Base-by-base conservation (phyloP, 441 rosid species). In the Populus hybrid region DNA sequence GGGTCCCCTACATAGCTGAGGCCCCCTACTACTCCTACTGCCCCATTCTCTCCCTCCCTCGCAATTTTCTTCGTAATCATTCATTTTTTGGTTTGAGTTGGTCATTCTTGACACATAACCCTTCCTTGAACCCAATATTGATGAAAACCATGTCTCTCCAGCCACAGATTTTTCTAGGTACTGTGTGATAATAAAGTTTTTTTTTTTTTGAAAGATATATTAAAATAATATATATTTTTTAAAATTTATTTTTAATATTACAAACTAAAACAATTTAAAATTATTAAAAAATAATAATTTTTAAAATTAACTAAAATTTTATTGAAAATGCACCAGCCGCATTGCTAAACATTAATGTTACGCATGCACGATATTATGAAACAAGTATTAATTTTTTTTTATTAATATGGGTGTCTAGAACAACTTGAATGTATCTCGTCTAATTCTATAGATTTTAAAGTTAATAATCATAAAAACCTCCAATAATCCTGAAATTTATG, bases 381-480 rank as follows among this genome's bases (percentile, higher is more conserved):
- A 34, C 7, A 1, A 0, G 2, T 0, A 34, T 34, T 34, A 6
- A 34, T 32, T 34, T 34, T 32, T 24, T 34, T 34, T 6, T 34
- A 34, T 34, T 34, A 6, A 34, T 0, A 5, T 6, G 0, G 0
- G 0, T 34, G 1, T 34, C 0, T 0, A 0, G 36, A 0, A 0
- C 1, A 6, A 1, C 0, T 34, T 34, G 1, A 0, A 6, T 1
- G 1, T 1, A 6, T 6, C 1, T 34, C 1, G 1, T 6, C 0
- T 34, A 34, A 34, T 34, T 1, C 1, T 34, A 34, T 1, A 1
- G 0, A 1, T 0, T 1, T 1, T 34, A 0, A 6, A 34, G 0
- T 34, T 34, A 34, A 6, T 6, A 0, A 34, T 0, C 35, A 34
- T 34, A 0, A 1, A 34, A 6, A 1, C 0, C 7, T 34, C 0